A percentile compares a stretch with the other conserved stretches of the same genome.
These are phyloP conservation scores for Suhomyces vadensis DNA, from an alignment of 805 yeast genomes.

Conservation along the genomic window DNA sequence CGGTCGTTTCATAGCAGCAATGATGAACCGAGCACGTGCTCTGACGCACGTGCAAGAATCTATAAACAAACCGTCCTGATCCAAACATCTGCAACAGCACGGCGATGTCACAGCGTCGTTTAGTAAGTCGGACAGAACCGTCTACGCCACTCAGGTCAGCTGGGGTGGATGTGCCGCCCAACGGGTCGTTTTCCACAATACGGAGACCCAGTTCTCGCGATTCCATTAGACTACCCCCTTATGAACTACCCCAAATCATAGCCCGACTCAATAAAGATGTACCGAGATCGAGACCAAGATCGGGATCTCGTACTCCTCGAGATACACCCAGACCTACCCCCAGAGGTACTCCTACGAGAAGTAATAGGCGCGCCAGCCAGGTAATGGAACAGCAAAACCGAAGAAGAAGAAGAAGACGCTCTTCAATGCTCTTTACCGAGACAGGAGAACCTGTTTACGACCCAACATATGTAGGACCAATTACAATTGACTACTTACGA, in stretches of 20 bases:
- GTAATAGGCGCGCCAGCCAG: constrained; percentile 11
- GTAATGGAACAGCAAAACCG: constrained; percentile 8
- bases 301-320: constrained; percentile 6
- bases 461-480: constrained; percentile 34
- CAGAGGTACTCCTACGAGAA: not conserved
- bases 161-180: not conserved
- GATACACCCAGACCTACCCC: constrained; percentile 3
- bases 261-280: constrained; percentile 10
- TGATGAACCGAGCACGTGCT: not conserved
- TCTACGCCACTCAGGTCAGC: constrained; percentile 18
- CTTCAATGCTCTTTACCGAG: constrained; percentile 25
- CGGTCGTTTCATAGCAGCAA: not conserved
- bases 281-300: constrained; percentile 2
- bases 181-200: constrained; percentile 6
- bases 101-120: not conserved
- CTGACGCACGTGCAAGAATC: not conserved
- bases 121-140: constrained; percentile 16
- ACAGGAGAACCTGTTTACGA: constrained; percentile 29
- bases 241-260: constrained; percentile 20
- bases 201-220: constrained; percentile 10
- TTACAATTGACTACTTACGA: constrained; percentile 39
- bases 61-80: not conserved
- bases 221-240: constrained; percentile 24
- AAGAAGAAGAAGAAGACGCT: constrained; percentile 22
- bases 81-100: not conserved